Evolutionary conservation across 78 protist species (phyloP), one percentile per base, ranked within the genome.

Genomic region (Cyanophora paradoxa): DNA sequence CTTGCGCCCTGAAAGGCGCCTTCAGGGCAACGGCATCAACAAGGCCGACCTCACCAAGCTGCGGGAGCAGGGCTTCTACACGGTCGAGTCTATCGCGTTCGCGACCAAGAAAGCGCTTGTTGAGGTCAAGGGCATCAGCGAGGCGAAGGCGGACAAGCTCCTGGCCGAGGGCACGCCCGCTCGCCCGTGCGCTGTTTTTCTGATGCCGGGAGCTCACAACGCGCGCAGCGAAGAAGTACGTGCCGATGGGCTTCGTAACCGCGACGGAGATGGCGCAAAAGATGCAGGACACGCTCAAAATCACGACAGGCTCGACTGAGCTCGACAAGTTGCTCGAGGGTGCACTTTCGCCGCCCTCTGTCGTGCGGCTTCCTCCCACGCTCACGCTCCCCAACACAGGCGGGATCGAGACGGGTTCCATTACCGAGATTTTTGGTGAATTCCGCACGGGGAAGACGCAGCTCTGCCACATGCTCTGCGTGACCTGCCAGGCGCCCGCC

Each of bases 361-460:
- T n/a, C n/a, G n/a, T n/a, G n/a, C n/a, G n/a, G n/a, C n/a, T n/a
- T n/a, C n/a, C n/a, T n/a, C n/a, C n/a, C n/a, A n/a, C n/a, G n/a
- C n/a, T n/a, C n/a, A n/a, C n/a, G n/a, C n/a, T n/a, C n/a, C n/a
- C n/a, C n/a, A n/a, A n/a, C n/a, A n/a, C n/a, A n/a, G n/a, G n/a
- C n/a, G n/a, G n/a, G n/a, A n/a, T 97, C 50, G 99, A 97, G 79
- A 93, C 99, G 4, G 98, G 98, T 1, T 85, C 96, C 22, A 92
- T 96, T 52, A 97, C 99, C 20, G 99, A 97, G 72, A 66, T 96
- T 16, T 97, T 96, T 84, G 99, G 99, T 11, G 99, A 97, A 58
- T 97, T 96, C 74, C 72, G 98, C 10, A 96, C 99, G 0, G 98
- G 98, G 36, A 97, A 97, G 87, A 94, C 99, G 30, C 99, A 97